phyloP scores from a whole-genome alignment of 1,284 basidiomycete genomes.

The Fomitopsis schrenkii region DNA sequence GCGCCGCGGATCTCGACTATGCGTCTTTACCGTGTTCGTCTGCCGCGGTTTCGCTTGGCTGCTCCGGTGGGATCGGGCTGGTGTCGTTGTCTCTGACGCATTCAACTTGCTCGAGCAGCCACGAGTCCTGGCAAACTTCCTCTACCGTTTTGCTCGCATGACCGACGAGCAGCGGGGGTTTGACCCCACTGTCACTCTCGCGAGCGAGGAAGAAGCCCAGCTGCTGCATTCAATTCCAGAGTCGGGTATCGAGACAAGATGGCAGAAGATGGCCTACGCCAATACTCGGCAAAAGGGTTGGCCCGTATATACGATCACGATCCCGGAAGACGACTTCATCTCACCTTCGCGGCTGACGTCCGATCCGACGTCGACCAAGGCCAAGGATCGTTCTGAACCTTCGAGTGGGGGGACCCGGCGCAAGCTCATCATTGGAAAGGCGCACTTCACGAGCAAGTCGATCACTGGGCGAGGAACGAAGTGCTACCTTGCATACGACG shows the following conservation, averaged over 20 bases:
- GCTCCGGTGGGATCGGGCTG: slow-evolving; percentile 7
- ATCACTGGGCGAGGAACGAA: slow-evolving; percentile 5
- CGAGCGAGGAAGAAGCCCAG: neutral
- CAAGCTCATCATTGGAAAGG: slow-evolving; percentile 2
- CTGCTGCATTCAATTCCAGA: neutral
- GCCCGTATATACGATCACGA: neutral
- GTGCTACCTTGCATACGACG: slow-evolving; percentile 8
- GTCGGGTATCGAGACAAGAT: neutral
- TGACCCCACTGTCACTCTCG: slow-evolving; percentile 3
- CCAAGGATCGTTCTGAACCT: neutral
- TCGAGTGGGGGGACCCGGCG: neutral
- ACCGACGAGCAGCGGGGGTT: slow-evolving; percentile 4
- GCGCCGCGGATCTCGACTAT: neutral
- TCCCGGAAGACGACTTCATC: neutral
- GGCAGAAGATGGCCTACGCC: neutral
- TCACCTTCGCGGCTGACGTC: neutral
- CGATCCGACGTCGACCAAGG: neutral
- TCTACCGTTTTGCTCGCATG: slow-evolving; percentile 7
- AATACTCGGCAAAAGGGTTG: neutral
- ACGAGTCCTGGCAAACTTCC: slow-evolving; percentile 6
- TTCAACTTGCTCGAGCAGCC: slow-evolving; percentile 5
- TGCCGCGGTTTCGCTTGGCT: neutral
- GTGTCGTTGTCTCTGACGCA: slow-evolving; percentile 3
- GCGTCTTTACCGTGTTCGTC: slow-evolving; percentile 3
- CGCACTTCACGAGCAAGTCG: neutral